phyloP scores from a whole-genome alignment of 2,329 filamentous ascomycete species.

The Leptosphaerulina australis region DNA sequence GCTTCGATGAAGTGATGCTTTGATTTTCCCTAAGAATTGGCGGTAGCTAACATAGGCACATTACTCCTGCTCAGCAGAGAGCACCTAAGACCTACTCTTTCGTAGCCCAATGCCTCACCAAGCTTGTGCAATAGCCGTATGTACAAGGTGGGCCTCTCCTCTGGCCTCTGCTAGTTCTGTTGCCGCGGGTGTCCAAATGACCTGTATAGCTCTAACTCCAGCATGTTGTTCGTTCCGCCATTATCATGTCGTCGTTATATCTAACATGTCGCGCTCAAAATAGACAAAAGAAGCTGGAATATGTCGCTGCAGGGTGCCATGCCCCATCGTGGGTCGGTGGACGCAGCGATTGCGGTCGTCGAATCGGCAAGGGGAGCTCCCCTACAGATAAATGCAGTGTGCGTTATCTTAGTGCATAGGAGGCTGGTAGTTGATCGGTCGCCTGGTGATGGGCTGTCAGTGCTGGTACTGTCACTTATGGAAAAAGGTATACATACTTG shows the following conservation, averaged over 20 bases:
- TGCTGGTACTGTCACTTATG: background rate
- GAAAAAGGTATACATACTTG: slow-evolving; percentile 70
- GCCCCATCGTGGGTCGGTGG: slow-evolving; percentile 15
- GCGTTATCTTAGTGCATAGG: slow-evolving; percentile 53
- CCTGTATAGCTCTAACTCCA: slow-evolving; percentile 26
- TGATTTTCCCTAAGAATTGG: slow-evolving; percentile 18
- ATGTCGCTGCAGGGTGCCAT: slow-evolving; percentile 27
- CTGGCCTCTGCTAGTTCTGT: slow-evolving; percentile 23
- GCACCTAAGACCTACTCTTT: slow-evolving; percentile 17
- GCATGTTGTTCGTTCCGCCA: slow-evolving; percentile 37
- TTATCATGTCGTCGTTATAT: slow-evolving; percentile 49
- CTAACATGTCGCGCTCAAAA: slow-evolving; percentile 43
- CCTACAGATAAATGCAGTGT: slow-evolving; percentile 12
- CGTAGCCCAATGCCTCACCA: slow-evolving; percentile 19
- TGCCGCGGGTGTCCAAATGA: slow-evolving; percentile 28
- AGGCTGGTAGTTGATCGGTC: slow-evolving; percentile 83
- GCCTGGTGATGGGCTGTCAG: slow-evolving; percentile 57
- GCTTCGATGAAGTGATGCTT: slow-evolving; percentile 8
- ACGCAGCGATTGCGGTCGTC: slow-evolving; percentile 19
- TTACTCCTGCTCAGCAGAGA: slow-evolving; percentile 9
- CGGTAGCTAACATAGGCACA: slow-evolving; percentile 17
- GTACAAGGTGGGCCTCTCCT: slow-evolving; percentile 38
- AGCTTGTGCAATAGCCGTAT: slow-evolving; percentile 35
- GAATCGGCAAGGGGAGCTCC: slow-evolving; percentile 14
- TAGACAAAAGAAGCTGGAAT: slow-evolving; percentile 39